Conservation (phyloP, 805 yeast species). For the Candida nanaspora region DNA sequence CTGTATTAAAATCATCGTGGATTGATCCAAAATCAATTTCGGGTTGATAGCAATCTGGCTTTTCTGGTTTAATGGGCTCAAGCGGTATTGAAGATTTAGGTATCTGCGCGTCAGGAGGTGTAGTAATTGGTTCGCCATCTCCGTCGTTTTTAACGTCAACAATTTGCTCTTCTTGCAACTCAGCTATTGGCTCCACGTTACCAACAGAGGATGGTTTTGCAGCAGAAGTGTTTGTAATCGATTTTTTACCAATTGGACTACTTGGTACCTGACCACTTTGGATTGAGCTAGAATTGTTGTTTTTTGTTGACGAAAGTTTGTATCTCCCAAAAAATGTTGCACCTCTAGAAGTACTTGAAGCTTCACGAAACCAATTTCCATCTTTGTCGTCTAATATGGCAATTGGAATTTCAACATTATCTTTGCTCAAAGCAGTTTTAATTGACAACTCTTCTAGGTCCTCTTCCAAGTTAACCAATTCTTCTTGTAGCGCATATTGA, state of each 20-base stretch:
- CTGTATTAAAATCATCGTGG: not conserved
- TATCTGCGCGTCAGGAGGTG: too few relatives aligned
- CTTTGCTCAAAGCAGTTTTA: not conserved
- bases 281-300: slow-evolving; percentile 3
- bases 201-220: not conserved
- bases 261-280: not conserved
- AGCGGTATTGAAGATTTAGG: too few relatives aligned
- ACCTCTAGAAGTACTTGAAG: slow-evolving; percentile 13
- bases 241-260: not conserved
- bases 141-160: too few relatives aligned
- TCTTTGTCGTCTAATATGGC: slow-evolving; percentile 27
- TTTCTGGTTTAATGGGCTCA: too few relatives aligned
- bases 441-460: slow-evolving; percentile 2
- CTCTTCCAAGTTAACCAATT: slow-evolving; percentile 8
- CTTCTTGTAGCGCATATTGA: not conserved
- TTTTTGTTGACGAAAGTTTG: slow-evolving; percentile 7
- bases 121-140: too few relatives aligned
- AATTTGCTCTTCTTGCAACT: not conserved
- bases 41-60: too few relatives aligned
- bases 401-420: slow-evolving; percentile 30
- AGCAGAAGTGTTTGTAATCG: not conserved
- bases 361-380: slow-evolving; percentile 19
- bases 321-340: slow-evolving; percentile 19
- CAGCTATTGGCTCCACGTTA: not conserved
- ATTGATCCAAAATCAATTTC: not conserved